Conservation (phyloP, 345 rosid genomes). For the Leavenworthia alabamica region DNA sequence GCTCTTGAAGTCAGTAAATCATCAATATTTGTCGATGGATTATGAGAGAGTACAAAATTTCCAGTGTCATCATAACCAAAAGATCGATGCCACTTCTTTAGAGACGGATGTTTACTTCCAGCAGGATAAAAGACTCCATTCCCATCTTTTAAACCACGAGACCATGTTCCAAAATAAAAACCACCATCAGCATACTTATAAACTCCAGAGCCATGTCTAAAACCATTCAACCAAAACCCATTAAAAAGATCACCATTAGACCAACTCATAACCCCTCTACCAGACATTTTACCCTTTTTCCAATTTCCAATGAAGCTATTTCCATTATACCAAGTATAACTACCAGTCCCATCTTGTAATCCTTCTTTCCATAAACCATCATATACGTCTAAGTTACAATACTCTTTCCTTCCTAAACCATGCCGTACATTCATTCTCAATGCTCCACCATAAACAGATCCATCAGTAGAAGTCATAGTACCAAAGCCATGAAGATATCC, state of each 20-base stretch:
- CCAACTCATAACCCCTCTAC: conserved; percentile 94
- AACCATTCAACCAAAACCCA: conserved; percentile 80
- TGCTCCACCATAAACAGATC: conserved; percentile 58
- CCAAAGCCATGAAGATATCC: conserved; percentile 85
- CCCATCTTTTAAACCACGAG: conserved; percentile 74
- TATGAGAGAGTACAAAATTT: conserved; percentile 34
- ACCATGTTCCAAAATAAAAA: conserved; percentile 83
- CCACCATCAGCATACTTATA: conserved; percentile 76
- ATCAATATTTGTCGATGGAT: too few species aligned
- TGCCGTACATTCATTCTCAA: conserved; percentile 88
- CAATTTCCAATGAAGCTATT: conserved; percentile 72
- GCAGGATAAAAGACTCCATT: conserved; percentile 75
- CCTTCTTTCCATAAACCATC: conserved; percentile 96
- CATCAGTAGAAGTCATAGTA: conserved; percentile 45
- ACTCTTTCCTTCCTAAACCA: conserved; percentile 75
- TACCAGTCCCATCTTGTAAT: conserved; percentile 69
- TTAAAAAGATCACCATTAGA: conserved; percentile 66
- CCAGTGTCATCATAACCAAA: conserved; percentile 37
- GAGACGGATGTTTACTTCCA: conserved; percentile 66
- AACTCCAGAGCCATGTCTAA: conserved; percentile 76
- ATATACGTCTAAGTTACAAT: conserved; percentile 61
- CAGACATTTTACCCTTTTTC: conserved; percentile 80
- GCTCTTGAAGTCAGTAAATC: too few species aligned
- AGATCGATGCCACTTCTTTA: conserved; percentile 45
- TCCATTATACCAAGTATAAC: conserved; percentile 72